Conservation (phyloP, 1,284 basidiomycete genomes). For the Lignosus rhinocerotis region DNA sequence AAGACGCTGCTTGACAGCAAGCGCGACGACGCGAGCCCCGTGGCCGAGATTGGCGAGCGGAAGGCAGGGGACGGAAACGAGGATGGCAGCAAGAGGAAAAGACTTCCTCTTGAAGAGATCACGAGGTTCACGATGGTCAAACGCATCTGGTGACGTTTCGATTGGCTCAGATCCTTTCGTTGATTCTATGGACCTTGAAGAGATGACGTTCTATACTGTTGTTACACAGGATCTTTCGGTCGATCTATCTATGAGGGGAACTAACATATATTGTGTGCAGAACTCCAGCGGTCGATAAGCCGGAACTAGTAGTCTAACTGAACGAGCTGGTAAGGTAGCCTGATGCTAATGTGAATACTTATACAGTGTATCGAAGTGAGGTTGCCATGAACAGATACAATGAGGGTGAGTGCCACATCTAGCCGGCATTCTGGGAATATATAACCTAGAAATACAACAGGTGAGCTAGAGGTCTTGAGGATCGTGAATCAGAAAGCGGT, state of each 20-base stretch:
- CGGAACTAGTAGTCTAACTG: not conserved
- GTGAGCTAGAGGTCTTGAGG: not conserved
- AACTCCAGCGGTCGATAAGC: not conserved
- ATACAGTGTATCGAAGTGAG: not conserved
- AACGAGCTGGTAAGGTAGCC: not conserved
- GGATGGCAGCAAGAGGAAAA: conserved; percentile 53
- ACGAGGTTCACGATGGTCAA: conserved; percentile 95
- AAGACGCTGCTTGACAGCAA: conserved; percentile 69
- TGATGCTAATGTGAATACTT: not conserved
- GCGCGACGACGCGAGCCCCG: conserved; percentile 66
- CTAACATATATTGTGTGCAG: not conserved
- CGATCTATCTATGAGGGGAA: not conserved
- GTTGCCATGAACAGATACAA: conserved; percentile 1
- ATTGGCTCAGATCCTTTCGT: not conserved
- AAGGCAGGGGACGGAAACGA: conserved; percentile 30
- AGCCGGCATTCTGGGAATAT: not conserved
- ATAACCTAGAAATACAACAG: conserved; percentile 2
- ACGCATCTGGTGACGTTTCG: conserved; percentile 70
- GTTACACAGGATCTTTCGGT: too few relatives aligned
- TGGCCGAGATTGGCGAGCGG: conserved; percentile 73
- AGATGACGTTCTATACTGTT: not conserved
- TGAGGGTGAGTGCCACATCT: conserved; percentile 5
- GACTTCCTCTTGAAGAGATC: conserved; percentile 78
- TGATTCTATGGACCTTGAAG: not conserved
- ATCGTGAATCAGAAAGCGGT: not conserved